phyloP scores from a whole-genome alignment of 139 green algal species.

The Penium margaritaceum region DNA sequence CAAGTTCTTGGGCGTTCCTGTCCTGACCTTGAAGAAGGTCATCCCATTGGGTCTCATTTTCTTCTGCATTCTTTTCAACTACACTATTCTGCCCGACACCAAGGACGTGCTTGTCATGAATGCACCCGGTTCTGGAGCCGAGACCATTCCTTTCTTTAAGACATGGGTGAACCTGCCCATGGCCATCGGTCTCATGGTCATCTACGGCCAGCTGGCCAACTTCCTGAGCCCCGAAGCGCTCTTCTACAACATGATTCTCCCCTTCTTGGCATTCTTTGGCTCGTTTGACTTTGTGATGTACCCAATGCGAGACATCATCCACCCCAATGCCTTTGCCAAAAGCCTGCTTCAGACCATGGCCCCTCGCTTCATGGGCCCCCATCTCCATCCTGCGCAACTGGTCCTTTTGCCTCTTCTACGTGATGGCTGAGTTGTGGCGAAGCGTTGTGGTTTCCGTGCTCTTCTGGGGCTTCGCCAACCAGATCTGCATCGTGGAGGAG shows the following conservation, averaged over 20 bases:
- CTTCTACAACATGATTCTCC: constrained; percentile 95
- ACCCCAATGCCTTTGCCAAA: constrained; percentile 75
- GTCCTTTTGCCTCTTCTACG: constrained; percentile 97
- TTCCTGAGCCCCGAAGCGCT: constrained; percentile 74
- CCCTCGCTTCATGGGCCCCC: constrained; percentile 75
- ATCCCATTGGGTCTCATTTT: constrained; percentile 89
- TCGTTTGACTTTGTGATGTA: constrained; percentile 92
- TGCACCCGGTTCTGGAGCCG: constrained; percentile 73
- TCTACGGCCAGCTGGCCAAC: constrained; percentile 89
- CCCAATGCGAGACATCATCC: constrained; percentile 76
- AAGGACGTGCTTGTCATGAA: constrained; percentile 94
- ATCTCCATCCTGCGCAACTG: constrained; percentile 98
- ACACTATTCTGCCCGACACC: constrained; percentile 97
- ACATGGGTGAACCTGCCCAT: constrained; percentile 39
- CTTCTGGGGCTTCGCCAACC: constrained; percentile 95
- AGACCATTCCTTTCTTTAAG: constrained; percentile 93
- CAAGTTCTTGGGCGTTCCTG: not conserved
- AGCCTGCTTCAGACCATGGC: constrained; percentile 67
- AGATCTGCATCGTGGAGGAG: constrained; percentile 93
- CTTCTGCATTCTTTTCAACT: constrained; percentile 98
- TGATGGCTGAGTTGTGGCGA: constrained; percentile 97
- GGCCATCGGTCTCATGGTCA: constrained; percentile 80
- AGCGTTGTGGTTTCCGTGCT: constrained; percentile 96
- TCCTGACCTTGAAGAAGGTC: constrained; percentile 62
- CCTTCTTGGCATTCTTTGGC: constrained; percentile 95